Evolutionary conservation across 2,329 filamentous ascomycete species (phyloP).

Genomic region (Xylariaceae sp.): DNA sequence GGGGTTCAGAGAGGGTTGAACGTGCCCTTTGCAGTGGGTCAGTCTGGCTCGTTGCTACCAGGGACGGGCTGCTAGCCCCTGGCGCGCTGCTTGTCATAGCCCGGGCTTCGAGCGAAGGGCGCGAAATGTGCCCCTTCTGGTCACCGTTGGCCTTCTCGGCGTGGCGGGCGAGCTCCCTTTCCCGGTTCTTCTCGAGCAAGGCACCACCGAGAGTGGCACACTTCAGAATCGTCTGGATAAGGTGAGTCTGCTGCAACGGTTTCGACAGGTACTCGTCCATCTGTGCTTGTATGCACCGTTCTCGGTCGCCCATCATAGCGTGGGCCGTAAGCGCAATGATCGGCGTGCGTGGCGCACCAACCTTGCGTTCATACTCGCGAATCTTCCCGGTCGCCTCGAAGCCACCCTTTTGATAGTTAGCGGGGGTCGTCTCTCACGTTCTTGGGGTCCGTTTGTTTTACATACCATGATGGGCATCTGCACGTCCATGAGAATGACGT

Average conservation of each 20-base stretch:
- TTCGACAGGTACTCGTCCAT: slow-evolving; percentile 99
- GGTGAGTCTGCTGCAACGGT: slow-evolving; percentile 90
- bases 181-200: slow-evolving; percentile 69
- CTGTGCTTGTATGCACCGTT: slow-evolving; percentile 96
- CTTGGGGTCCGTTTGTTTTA: not conserved
- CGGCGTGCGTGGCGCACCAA: slow-evolving; percentile 76
- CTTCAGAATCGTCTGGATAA: slow-evolving; percentile 96
- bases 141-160: slow-evolving; percentile 42
- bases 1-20: slow-evolving; percentile 42
- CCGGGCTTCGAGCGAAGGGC: slow-evolving; percentile 43
- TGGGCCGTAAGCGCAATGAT: slow-evolving; percentile 97
- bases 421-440: not conserved
- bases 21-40: slow-evolving; percentile 52
- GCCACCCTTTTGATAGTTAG: slow-evolving; percentile 57
- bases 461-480: slow-evolving; percentile 99
- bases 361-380: slow-evolving; percentile 82
- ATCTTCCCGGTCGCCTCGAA: slow-evolving; percentile 98
- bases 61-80: slow-evolving; percentile 55
- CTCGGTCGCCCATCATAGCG: slow-evolving; percentile 96
- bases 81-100: slow-evolving; percentile 65
- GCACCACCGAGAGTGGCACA: slow-evolving; percentile 87
- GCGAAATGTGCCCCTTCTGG: slow-evolving; percentile 27
- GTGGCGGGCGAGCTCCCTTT: slow-evolving; percentile 51
- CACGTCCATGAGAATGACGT: slow-evolving; percentile 98
- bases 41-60: slow-evolving; percentile 54